Base-by-base conservation (phyloP, 1,284 basidiomycete genomes). In the Pseudozyma hubeiensis region DNA sequence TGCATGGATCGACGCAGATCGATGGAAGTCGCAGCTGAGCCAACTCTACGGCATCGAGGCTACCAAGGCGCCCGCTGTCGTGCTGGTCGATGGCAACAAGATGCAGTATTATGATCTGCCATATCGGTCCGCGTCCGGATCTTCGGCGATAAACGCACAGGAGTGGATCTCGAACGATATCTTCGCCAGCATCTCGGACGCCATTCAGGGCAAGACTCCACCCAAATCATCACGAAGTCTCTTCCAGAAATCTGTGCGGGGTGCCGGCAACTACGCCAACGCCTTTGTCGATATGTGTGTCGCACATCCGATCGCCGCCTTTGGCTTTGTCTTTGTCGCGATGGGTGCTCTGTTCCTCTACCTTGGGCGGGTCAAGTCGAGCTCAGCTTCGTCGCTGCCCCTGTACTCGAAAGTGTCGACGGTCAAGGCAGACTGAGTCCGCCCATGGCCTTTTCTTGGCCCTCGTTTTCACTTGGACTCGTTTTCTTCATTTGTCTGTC, bases 1-100 rank as follows among this genome's bases (percentile, higher is more conserved):
- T 48, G 80, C 74, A 2, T 84, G 80, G 80, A 80, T 83, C 58
- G 81, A 84, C 57, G 75, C 74, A 1, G 79, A 82, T 44, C 75
- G 79, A 16, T 79, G 75, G 68, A 74, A 70, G 37, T 64, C 62
- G 24, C 67, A 75, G 17, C 61, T 84, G 14, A 52, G 30, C 8
- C 75, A 75, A 53, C 75, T 73, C n/a, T 78, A 79, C 35, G 54
- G 61, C 13, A 55, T 77, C 31, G 59, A 69, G 16, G 50, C 67
- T 5, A 29, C 47, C 34, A 19, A 59, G n/a, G 55, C 65, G 9
- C 80, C 80, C 11, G 43, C 47, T 1, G 58, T 74, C 9, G 50
- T 81, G 14, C 52, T 81, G 11, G 74, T 78, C 3, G 79, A 81
- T 34, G 77, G 75, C 14, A 47, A 62, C 51, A 56, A 64, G 47